A percentile compares a stretch with the other conserved stretches of the same genome.
Conservation (phyloP, 257 asterid species). For the Solanum pimpinellifolium region DNA sequence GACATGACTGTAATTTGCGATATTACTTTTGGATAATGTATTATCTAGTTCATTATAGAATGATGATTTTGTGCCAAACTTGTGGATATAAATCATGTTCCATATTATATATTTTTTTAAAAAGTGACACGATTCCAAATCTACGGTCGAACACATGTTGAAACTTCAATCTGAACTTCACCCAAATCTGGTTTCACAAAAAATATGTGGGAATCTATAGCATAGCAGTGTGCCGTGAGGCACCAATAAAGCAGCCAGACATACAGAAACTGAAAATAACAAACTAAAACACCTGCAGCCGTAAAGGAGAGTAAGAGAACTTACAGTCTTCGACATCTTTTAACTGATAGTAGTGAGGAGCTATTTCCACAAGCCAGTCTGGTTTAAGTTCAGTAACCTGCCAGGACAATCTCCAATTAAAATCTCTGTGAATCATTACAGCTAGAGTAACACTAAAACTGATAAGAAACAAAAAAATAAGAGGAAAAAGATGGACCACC, state of each 20-base stretch:
- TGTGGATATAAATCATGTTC: not conserved
- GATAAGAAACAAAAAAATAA: not conserved
- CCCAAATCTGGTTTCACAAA: not conserved
- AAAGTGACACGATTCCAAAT: not conserved
- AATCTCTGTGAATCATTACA: not conserved
- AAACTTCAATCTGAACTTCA: not conserved
- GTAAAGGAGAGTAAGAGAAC: conserved; percentile 1
- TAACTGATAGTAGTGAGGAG: conserved; percentile 82
- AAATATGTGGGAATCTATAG: not conserved
- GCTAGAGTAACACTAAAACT: not conserved
- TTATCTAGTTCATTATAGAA: not conserved
- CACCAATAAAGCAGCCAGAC: not conserved
- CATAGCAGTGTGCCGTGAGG: not conserved
- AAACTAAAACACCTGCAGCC: not conserved
- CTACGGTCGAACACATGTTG: not conserved
- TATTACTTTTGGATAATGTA: not conserved
- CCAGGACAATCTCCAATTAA: not conserved
- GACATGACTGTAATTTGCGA: not conserved
- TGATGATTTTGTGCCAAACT: not conserved
- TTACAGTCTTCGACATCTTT: conserved; percentile 82
- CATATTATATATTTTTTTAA: not conserved
- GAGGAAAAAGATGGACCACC: not conserved
- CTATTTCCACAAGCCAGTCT: conserved; percentile 87
- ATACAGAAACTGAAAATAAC: not conserved
- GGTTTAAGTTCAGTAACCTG: conserved; percentile 85